Evolutionary conservation across 2,329 filamentous ascomycete genomes (phyloP), one percentile per base, ranked within the genome.

Genomic region (Colletotrichum orchidophilum): DNA sequence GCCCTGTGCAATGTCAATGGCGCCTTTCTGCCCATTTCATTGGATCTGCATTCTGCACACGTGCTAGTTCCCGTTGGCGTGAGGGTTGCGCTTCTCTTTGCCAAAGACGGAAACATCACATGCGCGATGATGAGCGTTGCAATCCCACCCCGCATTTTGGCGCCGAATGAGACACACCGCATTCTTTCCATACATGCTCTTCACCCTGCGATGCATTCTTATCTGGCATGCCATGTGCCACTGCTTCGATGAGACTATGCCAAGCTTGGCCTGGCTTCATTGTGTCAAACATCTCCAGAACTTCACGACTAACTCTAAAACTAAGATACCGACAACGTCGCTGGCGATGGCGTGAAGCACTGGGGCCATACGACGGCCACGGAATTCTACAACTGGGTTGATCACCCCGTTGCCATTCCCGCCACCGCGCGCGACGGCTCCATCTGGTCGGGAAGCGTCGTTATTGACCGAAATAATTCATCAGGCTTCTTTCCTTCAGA

Each of bases 341-440:
- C 77, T 79, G 89, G 88, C 1, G 88, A 90, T 68, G 87, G 60
- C 15, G 70, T 70, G 24, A 72, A 91, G 75, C 88, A 92, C 74
- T 92, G 90, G 90, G 90, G 90, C 9, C 90, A 92, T 76, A 89
- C 90, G 2, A 92, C 90, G 2, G 89, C 86, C 35, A 75, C 79
- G 9, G 90, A 93, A 74, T 80, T 92, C 2, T 91, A 90, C 74
- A 86, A 87, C 70, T 93, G 90, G 90, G 82, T 81, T 1, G 91
- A 92, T 73, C 90, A 92, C 75, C 86, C 87, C 5, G 88, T 92
- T 73, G 90, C 90, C 11, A 81, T 93, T 4, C 88, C 82, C 55
- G 86, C 87, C 0, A 81, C 83, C 0, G 80, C 83, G 31, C 77
- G 85, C 21, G 80, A 78, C 0, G 79, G 82, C 13, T 84, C 80